These are phyloP conservation scores for Coffea humblotiana DNA, from an alignment of 305 asterid genomes.

Conservation along the genomic window DNA sequence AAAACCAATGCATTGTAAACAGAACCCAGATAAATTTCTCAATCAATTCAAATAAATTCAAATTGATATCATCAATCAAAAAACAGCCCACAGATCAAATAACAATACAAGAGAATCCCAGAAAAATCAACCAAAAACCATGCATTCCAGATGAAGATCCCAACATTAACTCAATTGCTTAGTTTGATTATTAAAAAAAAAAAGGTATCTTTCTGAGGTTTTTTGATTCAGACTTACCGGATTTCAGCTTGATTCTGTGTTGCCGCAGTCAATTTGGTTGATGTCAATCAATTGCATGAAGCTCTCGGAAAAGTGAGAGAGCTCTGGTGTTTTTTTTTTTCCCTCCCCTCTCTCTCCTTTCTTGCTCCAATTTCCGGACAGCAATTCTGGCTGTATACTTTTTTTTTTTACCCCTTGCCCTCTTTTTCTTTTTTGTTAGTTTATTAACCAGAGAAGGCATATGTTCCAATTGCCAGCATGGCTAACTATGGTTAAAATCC, in stretches of 20 bases:
- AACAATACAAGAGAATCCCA: constrained; percentile 32
- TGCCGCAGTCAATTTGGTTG: background rate
- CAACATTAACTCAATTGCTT: background rate
- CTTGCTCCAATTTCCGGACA: constrained; percentile 1
- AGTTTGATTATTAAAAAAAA: background rate
- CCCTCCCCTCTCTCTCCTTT: background rate
- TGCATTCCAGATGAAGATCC: constrained; percentile 27
- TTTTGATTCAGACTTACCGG: constrained; percentile 54
- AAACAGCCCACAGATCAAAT: constrained; percentile 45
- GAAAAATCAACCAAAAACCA: constrained; percentile 35
- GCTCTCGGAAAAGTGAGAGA: background rate
- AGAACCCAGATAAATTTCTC: constrained; percentile 24
- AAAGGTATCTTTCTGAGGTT: background rate
- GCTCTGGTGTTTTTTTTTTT: background rate
- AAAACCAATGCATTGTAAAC: constrained; percentile 39
- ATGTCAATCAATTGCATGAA: constrained; percentile 5
- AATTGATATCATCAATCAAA: constrained; percentile 25
- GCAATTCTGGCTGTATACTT: constrained; percentile 2
- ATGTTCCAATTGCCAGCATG: background rate
- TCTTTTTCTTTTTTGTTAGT: background rate
- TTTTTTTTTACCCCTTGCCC: background rate
- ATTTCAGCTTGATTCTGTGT: constrained; percentile 39
- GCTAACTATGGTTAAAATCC: constrained; percentile 3
- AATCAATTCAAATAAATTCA: constrained; percentile 34
- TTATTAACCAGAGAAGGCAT: constrained; percentile 3